phyloP scores from a whole-genome alignment of 495 filamentous ascomycete species.

The Daldinia grandis region DNA sequence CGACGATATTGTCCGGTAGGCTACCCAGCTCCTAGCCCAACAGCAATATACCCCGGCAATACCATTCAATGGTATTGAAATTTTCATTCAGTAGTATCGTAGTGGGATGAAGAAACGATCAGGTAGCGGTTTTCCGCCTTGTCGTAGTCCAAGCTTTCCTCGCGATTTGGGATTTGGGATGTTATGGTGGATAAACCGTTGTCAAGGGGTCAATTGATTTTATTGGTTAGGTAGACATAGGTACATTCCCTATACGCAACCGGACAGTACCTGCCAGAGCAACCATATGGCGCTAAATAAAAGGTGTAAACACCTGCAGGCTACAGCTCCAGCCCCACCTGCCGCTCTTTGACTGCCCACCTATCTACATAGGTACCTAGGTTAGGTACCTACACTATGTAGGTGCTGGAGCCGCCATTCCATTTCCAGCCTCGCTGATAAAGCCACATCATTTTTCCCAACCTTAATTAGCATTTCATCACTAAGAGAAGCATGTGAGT shows the following conservation, averaged over 20 bases:
- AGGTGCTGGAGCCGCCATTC: not conserved
- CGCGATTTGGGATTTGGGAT: constrained; percentile 43
- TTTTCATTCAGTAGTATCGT: constrained; percentile 2
- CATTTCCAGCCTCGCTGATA: constrained; percentile 3
- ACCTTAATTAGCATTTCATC: not conserved
- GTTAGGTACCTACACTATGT: too few species aligned
- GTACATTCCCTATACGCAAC: not conserved
- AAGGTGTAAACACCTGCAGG: constrained; percentile 11
- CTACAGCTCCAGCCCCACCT: constrained; percentile 1
- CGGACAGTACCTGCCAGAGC: constrained; percentile 41
- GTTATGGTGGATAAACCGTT: constrained; percentile 47
- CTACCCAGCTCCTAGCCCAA: constrained; percentile 37
- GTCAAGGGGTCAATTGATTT: constrained; percentile 40
- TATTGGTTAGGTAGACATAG: not conserved
- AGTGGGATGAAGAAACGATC: constrained; percentile 35
- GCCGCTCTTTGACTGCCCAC: not conserved
- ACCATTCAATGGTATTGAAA: constrained; percentile 35
- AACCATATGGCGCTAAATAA: constrained; percentile 40
- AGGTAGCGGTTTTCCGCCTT: constrained; percentile 27
- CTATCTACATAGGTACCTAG: too few species aligned
- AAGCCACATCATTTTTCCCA: constrained; percentile 4
- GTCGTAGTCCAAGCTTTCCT: constrained; percentile 41
- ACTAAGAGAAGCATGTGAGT: not conserved
- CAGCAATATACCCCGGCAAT: constrained; percentile 24
- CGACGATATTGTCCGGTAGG: constrained; percentile 25